These are phyloP conservation scores for Polytrichum commune DNA, from an alignment of 225 moss, liverwort and hornwort species.

Conservation along the genomic window DNA sequence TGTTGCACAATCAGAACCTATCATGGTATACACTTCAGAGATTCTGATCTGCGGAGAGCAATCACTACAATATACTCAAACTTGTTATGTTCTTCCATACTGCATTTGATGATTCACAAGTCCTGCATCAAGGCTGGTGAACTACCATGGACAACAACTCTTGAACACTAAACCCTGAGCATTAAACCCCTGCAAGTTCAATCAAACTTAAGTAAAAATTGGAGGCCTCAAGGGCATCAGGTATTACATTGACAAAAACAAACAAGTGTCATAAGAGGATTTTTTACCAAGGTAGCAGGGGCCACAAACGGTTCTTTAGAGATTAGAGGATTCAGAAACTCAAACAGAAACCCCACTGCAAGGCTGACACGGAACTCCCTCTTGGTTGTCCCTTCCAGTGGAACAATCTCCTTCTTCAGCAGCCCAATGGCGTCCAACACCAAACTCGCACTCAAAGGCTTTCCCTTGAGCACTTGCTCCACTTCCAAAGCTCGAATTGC, in stretches of 20 bases:
- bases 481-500: slow-evolving; percentile 43
- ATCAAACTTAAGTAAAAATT: too few species aligned
- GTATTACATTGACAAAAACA: too few species aligned
- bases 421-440: slow-evolving; percentile 43
- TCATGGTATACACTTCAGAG: too few species aligned
- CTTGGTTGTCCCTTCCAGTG: slow-evolving; percentile 22
- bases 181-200: too few species aligned
- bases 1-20: too few species aligned
- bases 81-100: too few species aligned
- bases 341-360: slow-evolving; percentile 49
- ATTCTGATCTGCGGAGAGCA: too few species aligned
- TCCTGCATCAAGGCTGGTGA: too few species aligned
- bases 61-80: too few species aligned
- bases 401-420: slow-evolving; percentile 42
- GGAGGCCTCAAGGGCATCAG: background rate
- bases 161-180: too few species aligned
- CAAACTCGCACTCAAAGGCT: slow-evolving; percentile 22
- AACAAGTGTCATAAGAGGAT: background rate
- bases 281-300: slow-evolving; percentile 4
- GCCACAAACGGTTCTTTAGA: background rate
- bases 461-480: slow-evolving; percentile 37
- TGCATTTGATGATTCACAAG: too few species aligned
- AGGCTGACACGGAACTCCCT: slow-evolving; percentile 46
- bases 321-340: slow-evolving; percentile 41
- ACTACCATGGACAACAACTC: background rate